phyloP scores from a whole-genome alignment of 2,329 filamentous ascomycete genomes.

The Aspergillus texensis region DNA sequence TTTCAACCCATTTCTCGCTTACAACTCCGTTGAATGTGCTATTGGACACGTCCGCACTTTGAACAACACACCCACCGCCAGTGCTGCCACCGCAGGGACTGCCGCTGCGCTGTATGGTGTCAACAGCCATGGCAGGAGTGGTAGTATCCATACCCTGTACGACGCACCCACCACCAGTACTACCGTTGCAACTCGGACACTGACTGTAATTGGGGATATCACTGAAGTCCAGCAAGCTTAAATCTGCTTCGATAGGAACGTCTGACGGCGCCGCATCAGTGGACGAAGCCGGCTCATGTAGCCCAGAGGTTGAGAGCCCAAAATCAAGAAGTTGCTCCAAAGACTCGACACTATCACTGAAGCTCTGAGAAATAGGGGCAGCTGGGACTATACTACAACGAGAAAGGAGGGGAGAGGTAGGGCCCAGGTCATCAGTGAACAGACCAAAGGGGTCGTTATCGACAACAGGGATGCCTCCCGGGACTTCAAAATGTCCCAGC shows the following conservation, averaged over 20 bases:
- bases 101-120: neutral
- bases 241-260: neutral
- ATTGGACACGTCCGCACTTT: neutral
- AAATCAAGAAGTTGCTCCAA: slow-evolving; percentile 27
- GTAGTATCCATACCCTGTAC: neutral
- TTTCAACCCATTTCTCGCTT: slow-evolving; percentile 11
- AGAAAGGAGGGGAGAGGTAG: neutral
- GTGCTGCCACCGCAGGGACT: neutral
- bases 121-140: neutral
- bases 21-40: neutral
- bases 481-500: slow-evolving; percentile 39
- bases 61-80: neutral
- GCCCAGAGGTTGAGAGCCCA: slow-evolving; percentile 12
- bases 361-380: neutral
- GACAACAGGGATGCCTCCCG: slow-evolving; percentile 10
- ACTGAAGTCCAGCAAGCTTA: slow-evolving; percentile 20
- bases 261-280: neutral
- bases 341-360: slow-evolving; percentile 7
- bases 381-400: neutral
- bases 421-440: slow-evolving; percentile 9
- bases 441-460: slow-evolving; percentile 22
- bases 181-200: neutral
- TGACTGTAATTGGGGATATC: neutral
- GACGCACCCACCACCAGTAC: neutral
- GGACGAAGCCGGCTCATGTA: neutral